Conservation (phyloP, 2,329 filamentous ascomycete genomes). For the Sporothrix variecibatus region DNA sequence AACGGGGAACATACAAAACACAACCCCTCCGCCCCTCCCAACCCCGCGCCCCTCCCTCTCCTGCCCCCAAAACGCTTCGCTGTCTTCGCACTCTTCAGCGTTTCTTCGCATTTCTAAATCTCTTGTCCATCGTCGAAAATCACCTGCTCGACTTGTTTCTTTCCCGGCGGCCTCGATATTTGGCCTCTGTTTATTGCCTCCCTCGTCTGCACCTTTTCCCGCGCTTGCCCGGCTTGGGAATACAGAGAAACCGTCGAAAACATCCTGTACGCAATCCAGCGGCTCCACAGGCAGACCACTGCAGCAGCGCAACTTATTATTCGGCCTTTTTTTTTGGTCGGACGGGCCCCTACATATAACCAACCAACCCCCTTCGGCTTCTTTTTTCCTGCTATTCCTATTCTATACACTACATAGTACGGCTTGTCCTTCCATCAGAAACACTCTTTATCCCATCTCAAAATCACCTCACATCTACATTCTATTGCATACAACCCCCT, state of each 20-base stretch:
- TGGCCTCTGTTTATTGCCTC: background rate
- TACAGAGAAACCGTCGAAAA: constrained; percentile 4
- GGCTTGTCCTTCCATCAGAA: constrained; percentile 16
- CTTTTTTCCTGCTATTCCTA: background rate
- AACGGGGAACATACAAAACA: constrained; percentile 19
- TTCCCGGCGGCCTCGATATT: background rate
- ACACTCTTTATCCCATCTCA: background rate
- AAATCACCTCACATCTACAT: background rate
- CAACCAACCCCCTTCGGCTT: background rate
- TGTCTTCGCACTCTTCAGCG: background rate
- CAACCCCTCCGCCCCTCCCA: constrained; percentile 24
- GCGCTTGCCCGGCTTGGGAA: constrained; percentile 10
- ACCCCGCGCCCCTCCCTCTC: constrained; percentile 19
- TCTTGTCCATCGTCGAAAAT: background rate
- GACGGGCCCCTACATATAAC: constrained; percentile 16
- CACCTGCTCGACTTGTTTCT: background rate
- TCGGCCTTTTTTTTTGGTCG: background rate
- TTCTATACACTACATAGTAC: background rate
- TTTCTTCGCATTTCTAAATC: background rate
- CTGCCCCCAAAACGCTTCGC: constrained; percentile 4
- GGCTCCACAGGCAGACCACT: constrained; percentile 10
- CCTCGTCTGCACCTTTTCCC: background rate
- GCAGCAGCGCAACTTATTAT: constrained; percentile 1
- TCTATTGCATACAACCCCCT: background rate
- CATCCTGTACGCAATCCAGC: background rate